These are phyloP conservation scores for Gaeumannomyces tritici DNA, from an alignment of 2,329 filamentous ascomycete genomes.

Conservation along the genomic window DNA sequence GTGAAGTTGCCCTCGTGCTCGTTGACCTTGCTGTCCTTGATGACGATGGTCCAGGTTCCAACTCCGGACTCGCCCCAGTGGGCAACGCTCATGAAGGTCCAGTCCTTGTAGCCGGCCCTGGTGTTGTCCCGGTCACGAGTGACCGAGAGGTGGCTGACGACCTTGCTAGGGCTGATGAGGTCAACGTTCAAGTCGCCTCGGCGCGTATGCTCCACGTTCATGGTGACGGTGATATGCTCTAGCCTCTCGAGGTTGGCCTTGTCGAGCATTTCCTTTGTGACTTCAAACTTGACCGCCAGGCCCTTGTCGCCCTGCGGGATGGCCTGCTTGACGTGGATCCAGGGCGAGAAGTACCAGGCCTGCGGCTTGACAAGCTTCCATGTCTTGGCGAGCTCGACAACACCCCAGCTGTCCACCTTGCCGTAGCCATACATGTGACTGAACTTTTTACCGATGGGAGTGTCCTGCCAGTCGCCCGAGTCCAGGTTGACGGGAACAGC, in stretches of 20 bases:
- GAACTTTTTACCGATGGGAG: conserved; percentile 72
- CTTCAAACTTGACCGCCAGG: conserved; percentile 67
- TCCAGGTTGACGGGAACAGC: conserved; percentile 72
- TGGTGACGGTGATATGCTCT: conserved; percentile 94
- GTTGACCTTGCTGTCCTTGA: conserved; percentile 78
- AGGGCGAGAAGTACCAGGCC: conserved; percentile 88
- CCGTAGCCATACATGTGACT: conserved; percentile 95
- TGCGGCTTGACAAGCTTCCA: conserved; percentile 91
- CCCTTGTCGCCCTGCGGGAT: conserved; percentile 83
- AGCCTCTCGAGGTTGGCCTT: conserved; percentile 75
- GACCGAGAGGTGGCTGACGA: conserved; percentile 76
- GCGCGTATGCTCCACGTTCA: conserved; percentile 84
- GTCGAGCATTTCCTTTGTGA: conserved; percentile 73
- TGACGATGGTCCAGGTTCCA: conserved; percentile 83
- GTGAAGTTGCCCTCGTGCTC: conserved; percentile 66
- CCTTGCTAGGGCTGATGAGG: conserved; percentile 70
- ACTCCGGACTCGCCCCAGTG: conserved; percentile 89
- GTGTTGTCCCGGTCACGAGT: conserved; percentile 61
- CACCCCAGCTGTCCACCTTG: conserved; percentile 79
- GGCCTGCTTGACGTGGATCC: conserved; percentile 77
- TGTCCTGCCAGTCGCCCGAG: conserved; percentile 68
- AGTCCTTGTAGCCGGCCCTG: conserved; percentile 70
- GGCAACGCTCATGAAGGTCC: conserved; percentile 98
- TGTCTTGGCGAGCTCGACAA: conserved; percentile 76
- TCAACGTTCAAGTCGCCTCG: conserved; percentile 92